These are phyloP conservation scores for Saturnispora bothae DNA, from an alignment of 805 yeast species.

Conservation along the genomic window DNA sequence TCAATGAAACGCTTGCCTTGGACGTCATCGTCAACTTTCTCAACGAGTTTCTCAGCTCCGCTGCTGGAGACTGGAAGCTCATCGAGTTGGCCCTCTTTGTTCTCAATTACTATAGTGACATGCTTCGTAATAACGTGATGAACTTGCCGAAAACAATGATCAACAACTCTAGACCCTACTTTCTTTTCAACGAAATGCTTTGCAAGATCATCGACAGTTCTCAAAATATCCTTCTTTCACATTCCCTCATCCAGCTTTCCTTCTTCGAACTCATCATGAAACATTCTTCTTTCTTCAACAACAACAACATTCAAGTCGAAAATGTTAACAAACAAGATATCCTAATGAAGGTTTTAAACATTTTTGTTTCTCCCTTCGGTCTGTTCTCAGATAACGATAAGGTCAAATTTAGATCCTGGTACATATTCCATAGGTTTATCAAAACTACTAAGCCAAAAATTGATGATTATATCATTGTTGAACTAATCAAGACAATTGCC, in stretches of 20 bases:
- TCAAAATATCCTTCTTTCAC: constrained; percentile 39
- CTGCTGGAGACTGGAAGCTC: constrained; percentile 54
- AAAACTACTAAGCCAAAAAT: constrained; percentile 63
- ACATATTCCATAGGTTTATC: constrained; percentile 72
- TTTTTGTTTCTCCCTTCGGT: constrained; percentile 74
- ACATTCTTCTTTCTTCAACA: constrained; percentile 54
- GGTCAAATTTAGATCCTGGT: constrained; percentile 85
- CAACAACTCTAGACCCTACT: constrained; percentile 52
- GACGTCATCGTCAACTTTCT: constrained; percentile 37
- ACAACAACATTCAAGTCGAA: constrained; percentile 31
- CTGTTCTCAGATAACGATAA: constrained; percentile 63
- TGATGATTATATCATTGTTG: constrained; percentile 40
- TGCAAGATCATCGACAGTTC: constrained; percentile 32
- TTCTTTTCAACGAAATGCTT: constrained; percentile 52
- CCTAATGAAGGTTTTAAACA: constrained; percentile 54
- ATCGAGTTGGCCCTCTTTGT: constrained; percentile 83
- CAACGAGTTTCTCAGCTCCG: constrained; percentile 28
- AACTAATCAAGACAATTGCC: constrained; percentile 49
- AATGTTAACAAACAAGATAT: constrained; percentile 36
- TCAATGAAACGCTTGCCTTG: constrained; percentile 29
- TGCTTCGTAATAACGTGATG: constrained; percentile 67
- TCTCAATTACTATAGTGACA: constrained; percentile 68
- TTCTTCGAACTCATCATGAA: constrained; percentile 81
- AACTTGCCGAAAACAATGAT: constrained; percentile 59
- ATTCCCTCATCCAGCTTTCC: constrained; percentile 71